These are phyloP conservation scores for Phallus indusiatus DNA, from an alignment of 768 basidiomycete genomes.

Conservation along the genomic window DNA sequence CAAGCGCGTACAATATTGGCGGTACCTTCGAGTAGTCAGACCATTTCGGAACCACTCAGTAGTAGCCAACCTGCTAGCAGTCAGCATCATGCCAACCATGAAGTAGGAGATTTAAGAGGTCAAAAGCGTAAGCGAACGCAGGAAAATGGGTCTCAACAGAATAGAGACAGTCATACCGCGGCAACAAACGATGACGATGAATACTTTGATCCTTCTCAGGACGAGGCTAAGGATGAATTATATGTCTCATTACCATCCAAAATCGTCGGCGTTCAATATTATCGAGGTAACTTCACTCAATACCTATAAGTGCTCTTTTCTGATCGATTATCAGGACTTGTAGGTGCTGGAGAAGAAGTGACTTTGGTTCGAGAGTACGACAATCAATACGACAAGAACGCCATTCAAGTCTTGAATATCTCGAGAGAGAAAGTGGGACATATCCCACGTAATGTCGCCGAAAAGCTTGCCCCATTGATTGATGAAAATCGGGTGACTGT, in stretches of 20 bases:
- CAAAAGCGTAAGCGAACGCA: conserved; percentile 35
- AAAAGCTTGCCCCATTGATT: conserved; percentile 58
- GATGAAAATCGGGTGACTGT: conserved; percentile 54
- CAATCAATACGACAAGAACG: conserved; percentile 68
- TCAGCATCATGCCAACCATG: not conserved
- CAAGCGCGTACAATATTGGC: conserved; percentile 44
- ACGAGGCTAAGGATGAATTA: conserved; percentile 55
- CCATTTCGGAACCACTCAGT: not conserved
- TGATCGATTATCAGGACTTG: conserved; percentile 43
- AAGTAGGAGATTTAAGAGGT: not conserved
- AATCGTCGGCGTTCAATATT: conserved; percentile 81
- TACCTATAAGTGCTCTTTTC: not conserved
- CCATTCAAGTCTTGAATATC: conserved; percentile 78
- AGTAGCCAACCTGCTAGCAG: not conserved
- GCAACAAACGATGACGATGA: conserved; percentile 29
- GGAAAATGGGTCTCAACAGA: conserved; percentile 12
- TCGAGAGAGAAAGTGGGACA: conserved; percentile 70
- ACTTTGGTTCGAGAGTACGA: conserved; percentile 52
- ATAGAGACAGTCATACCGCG: conserved; percentile 6
- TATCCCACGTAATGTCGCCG: conserved; percentile 50
- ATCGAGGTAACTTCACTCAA: conserved; percentile 38
- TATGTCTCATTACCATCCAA: conserved; percentile 50
- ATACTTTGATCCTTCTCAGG: conserved; percentile 21
- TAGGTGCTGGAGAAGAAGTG: conserved; percentile 74
- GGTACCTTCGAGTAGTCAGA: not conserved